Evolutionary conservation across 345 rosid species (phyloP).

Genomic region (Ceriops zippeliana): DNA sequence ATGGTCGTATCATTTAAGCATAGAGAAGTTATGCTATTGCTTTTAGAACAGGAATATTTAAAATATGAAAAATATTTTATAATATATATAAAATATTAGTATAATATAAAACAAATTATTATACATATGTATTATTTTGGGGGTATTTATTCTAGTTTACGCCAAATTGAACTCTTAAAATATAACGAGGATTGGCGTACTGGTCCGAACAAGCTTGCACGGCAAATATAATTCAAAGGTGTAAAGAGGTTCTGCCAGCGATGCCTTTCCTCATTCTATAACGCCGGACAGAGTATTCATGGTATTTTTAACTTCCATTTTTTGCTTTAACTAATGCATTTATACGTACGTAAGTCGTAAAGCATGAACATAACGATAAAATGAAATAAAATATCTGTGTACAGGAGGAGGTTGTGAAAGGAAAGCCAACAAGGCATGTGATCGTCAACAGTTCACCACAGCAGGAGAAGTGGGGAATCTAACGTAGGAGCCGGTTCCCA

Average conservation of each 20-base stretch:
- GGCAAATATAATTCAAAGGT: background rate
- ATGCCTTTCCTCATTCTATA: background rate
- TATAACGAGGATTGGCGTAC: too few relatives aligned
- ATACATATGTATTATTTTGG: too few relatives aligned
- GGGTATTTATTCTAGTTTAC: too few relatives aligned
- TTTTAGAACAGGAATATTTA: too few relatives aligned
- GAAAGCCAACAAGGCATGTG: slow-evolving; percentile 6
- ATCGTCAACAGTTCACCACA: background rate
- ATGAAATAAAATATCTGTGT: background rate
- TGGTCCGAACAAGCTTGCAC: too few relatives aligned
- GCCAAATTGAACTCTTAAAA: too few relatives aligned
- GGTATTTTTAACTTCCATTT: background rate
- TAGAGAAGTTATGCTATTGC: too few relatives aligned
- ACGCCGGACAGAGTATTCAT: background rate
- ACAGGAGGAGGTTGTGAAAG: background rate
- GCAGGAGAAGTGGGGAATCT: background rate
- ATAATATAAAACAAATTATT: too few relatives aligned
- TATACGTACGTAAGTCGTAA: background rate
- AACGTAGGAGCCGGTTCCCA: background rate
- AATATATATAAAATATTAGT: too few relatives aligned
- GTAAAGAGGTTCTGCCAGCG: background rate
- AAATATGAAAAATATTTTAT: too few relatives aligned
- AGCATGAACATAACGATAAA: background rate
- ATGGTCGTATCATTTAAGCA: too few relatives aligned
- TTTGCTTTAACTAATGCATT: background rate